Base-by-base conservation (phyloP, 306 rosid genomes). In the Cicer arietinum region DNA sequence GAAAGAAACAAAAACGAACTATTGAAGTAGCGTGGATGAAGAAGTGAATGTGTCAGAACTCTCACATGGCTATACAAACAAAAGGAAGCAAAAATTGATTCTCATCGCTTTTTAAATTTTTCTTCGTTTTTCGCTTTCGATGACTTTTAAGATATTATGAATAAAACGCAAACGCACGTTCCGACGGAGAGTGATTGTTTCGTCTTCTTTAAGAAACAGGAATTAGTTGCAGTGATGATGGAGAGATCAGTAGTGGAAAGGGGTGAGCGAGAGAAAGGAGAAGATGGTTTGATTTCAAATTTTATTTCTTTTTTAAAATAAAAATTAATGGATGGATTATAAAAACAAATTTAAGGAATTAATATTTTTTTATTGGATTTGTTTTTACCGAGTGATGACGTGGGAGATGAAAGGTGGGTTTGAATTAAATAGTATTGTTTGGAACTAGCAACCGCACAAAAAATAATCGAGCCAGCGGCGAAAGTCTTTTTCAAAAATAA, bases 131-230 rank as follows among this genome's bases (percentile, higher is more conserved):
- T 60, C 63, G 7, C 37, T 57, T 76, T 73, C 45, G 77, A 83
- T 78, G 70, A 78, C 59, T 66, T 65, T 66, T 69, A 13, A 45
- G 58, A 84, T 65, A 74, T 71, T 64, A 71, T 30, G 37, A 30
- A 30, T 30, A 30, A 30, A 30, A 30, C 37, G 5, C 37, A 30
- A 30, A 30, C 37, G 37, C 37, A 35, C 25, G 54, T 77, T 82
- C 76, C 71, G 41, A 54, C 25, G 17, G 52, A 70, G 59, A 57
- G 77, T 62, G 81, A 77, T 60, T 77, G 94, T 90, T 94, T 77
- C 93, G 97, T 92, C 92, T 88, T 89, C 86, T 90, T 89, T 75
- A 89, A 87, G 92, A 75, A 86, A 90, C 75, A 77, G 78, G 78
- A 79, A 83, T 79, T 51, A 3, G 44, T 83, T 87, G 91, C 97